Evolutionary conservation across 331 rosid genomes (phyloP), one percentile per base, ranked within the genome.

Genomic region (Phaseolus coccineus): DNA sequence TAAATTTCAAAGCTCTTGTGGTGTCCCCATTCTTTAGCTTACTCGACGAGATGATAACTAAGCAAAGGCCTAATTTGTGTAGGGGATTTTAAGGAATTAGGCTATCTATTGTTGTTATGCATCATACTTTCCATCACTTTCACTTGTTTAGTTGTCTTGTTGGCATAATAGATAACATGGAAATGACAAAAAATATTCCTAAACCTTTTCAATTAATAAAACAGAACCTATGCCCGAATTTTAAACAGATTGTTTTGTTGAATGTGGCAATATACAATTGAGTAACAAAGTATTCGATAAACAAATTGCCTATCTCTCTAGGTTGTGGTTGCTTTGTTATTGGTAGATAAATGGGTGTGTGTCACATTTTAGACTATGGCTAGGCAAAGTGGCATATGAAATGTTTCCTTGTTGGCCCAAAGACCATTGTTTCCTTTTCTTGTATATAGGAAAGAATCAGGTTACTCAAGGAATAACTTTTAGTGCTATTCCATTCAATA

Each of bases 361-460:
- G 1, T 63, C 19, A 13, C 39, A 33, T 37, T 73, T 51, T 77
- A 31, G 25, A 64, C 69, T 61, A 53, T 44, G 67, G 46, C 66
- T 75, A 33, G 33, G 77, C 58, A 42, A 59, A 50, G 44, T 69
- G 61, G 71, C 81, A 48, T 31, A 66, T 35, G 56, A n/a, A 39
- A 56, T 64, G 80, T 65, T 16, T 73, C 33, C 53, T 56, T 58
- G 69, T 76, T 52, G 42, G 42, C 44, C 28, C 71, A 42, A 16
- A 63, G 37, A 35, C 69, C 61, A 6, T 52, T 76, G 48, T 72
- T 76, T 63, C 67, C n/a, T 76, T 74, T 81, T 76, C 4, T 74
- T 55, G 11, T 25, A 25, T 27, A 57, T 57, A 11, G 3, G 35
- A 25, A 8, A 13, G 37, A 57, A 10, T 57, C 35, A 27, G 28